Base-by-base conservation (phyloP, 2,329 filamentous ascomycete species). In the Clarireedia paspali region DNA sequence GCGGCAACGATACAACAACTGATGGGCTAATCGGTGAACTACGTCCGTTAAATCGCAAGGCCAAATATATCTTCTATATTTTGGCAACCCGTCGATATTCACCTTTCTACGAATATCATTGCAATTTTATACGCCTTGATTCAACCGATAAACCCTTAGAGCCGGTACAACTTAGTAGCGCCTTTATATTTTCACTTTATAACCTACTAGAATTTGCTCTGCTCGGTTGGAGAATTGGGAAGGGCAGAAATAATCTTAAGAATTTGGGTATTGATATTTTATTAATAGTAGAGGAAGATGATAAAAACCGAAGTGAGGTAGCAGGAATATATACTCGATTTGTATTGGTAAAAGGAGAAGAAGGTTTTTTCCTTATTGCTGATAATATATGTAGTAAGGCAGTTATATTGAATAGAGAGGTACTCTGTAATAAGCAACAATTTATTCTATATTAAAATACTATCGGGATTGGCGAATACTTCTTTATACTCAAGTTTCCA, bases 201-300 rank as follows among this genome's bases (percentile, higher is more conserved):
- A 46, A 46, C 20, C 44, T 46, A 26, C 44, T 15, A 46, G 44
- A 46, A 46, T n/a, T 46, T 46, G 12, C 44, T 23, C 45, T 56
- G 5, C 26, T 62, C 15, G 59, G 61, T 5, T 62, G 61, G 61
- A 57, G 57, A 30, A 67, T 62, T 24, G 62, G 62, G 7, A 59
- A 44, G 49, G 60, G 60, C 1, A 55, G 60, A 47, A 34, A 39
- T 3, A 57, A 57, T 17, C 57, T 53, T 4, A 50, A 50, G 46
- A 61, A 62, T 39, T 45, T 55, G 4, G 53, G 53, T 24, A 59
- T 64, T 15, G 62, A 64, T 48, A 54, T 64, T 14, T 47, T 59
- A 12, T 55, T 62, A n/a, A 47, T 38, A 6, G 27, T 39, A 23
- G 30, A 17, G 20, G 30, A 42, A 20, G 36, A 51, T 17, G 56